Base-by-base conservation (phyloP, 257 asterid species). In the Buddleja alternifolia region DNA sequence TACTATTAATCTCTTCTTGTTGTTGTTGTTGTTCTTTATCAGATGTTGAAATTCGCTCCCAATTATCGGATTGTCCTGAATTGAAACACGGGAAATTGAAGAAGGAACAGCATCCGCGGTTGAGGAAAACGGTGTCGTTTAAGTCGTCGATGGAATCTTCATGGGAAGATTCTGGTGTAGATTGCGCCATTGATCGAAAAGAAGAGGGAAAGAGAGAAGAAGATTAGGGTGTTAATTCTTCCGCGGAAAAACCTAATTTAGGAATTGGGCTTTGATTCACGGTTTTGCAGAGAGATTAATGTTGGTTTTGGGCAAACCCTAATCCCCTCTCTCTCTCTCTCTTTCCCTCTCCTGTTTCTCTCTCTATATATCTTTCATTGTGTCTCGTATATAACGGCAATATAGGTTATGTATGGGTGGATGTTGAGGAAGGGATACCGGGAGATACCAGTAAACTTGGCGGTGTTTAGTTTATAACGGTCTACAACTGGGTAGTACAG, bases 21-120 rank as follows among this genome's bases (percentile, higher is more conserved):
- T 15, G 21, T 17, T 34, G 50, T 3, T 24, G 68, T 56, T 76
- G 84, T n/a, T 78, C 85, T 23, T 77, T 77, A 17, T 70, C 86
- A 3, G 78, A 55, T 16, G 72, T 42, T 0, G 84, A 63, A 1
- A 88, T 82, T 36, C 86, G 80, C 82, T 86, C 88, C 96, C 96
- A 90, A 7, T 73, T 62, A 4, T 61, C 72, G 16, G 79, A 74
- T 32, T 20, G 67, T n/a, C 67, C 60, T 21, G 81, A 66, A 8
- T 66, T 36, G 60, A 84, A 82, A 61, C 88, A 81, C 0, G 88
- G 81, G 34, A 90, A 63, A 50, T 32, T 71, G 79, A 83, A 73
- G 55, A 73, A 76, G 55, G 83, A 70, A 29, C 95, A 85, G 66
- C 90, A 82, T 0, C 88, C 82, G 0, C 85, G 67, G 42, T 70